Evolutionary conservation across 176 grass and related monocot genomes (phyloP).

Genomic region (Melocanna baccifera): DNA sequence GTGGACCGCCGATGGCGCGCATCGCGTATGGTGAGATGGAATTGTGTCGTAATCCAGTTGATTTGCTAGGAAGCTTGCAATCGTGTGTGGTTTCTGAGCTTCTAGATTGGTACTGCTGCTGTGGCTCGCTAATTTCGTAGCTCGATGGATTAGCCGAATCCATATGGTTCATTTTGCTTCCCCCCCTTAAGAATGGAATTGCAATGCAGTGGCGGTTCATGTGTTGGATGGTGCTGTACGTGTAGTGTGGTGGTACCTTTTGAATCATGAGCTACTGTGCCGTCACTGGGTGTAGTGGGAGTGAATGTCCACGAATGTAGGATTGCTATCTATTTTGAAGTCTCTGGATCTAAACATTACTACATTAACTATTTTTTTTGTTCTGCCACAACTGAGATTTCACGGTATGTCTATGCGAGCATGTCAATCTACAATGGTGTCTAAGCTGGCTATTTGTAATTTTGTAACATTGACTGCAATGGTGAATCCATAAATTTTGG

Average conservation of each 20-base stretch:
- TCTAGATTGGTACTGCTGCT: not conserved
- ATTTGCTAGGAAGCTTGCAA: not conserved
- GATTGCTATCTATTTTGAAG: not conserved
- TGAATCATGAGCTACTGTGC: not conserved
- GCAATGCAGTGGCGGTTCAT: not conserved
- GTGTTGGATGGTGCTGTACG: not conserved
- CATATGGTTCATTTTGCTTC: too few species aligned
- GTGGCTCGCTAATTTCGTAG: not conserved
- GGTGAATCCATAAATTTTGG: slow-evolving; percentile 2
- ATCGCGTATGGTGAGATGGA: slow-evolving; percentile 70
- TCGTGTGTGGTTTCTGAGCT: not conserved
- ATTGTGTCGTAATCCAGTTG: not conserved
- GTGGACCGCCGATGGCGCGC: slow-evolving; percentile 72
- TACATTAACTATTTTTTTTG: not conserved
- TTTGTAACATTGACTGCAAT: not conserved
- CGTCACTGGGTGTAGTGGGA: not conserved
- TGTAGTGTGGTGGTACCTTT: not conserved
- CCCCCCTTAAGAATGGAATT: not conserved
- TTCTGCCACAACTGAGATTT: not conserved
- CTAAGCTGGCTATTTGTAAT: not conserved
- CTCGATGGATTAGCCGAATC: not conserved
- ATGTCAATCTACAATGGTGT: not conserved
- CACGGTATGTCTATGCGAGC: not conserved
- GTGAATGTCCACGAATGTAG: not conserved
- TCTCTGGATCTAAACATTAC: not conserved